Conservation (phyloP, 768 basidiomycete species). For the Mycena polygramma region DNA sequence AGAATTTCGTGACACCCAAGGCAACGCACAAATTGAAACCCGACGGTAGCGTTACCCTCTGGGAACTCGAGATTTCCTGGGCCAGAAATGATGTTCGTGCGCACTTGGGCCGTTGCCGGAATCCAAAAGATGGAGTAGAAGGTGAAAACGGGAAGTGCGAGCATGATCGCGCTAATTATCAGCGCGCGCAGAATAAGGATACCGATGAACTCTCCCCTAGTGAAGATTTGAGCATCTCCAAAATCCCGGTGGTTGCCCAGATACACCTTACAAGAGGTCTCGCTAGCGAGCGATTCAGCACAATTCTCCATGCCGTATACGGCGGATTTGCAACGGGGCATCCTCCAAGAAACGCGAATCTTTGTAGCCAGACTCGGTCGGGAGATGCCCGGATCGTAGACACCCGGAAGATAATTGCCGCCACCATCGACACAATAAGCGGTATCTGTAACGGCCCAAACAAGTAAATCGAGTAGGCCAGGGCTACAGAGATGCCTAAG, state of each 20-base stretch:
- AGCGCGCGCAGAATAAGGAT: background rate
- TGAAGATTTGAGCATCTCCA: background rate
- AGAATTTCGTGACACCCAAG: too few relatives aligned
- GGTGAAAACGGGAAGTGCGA: background rate
- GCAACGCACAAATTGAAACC: too few relatives aligned
- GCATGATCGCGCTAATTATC: background rate
- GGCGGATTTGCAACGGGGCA: constrained; percentile 2
- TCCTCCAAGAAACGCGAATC: background rate
- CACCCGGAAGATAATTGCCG: background rate
- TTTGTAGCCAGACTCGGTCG: background rate
- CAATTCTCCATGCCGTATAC: constrained; percentile 6
- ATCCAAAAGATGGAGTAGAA: background rate
- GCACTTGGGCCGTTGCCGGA: background rate
- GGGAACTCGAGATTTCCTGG: too few relatives aligned
- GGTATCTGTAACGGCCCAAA: too few relatives aligned
- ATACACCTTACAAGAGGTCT: too few relatives aligned
- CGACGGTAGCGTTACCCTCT: too few relatives aligned
- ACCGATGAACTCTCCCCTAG: background rate
- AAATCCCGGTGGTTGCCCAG: background rate
- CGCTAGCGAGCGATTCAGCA: constrained; percentile 5
- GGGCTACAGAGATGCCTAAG: too few relatives aligned
- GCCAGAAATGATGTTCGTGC: background rate
- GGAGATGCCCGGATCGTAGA: background rate
- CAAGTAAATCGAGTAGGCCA: too few relatives aligned
- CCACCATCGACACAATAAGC: too few relatives aligned